A percentile compares a stretch with the other conserved stretches of the same genome.
Conservation (phyloP, 2,329 filamentous ascomycete genomes). For the Bipolaris victoriae region DNA sequence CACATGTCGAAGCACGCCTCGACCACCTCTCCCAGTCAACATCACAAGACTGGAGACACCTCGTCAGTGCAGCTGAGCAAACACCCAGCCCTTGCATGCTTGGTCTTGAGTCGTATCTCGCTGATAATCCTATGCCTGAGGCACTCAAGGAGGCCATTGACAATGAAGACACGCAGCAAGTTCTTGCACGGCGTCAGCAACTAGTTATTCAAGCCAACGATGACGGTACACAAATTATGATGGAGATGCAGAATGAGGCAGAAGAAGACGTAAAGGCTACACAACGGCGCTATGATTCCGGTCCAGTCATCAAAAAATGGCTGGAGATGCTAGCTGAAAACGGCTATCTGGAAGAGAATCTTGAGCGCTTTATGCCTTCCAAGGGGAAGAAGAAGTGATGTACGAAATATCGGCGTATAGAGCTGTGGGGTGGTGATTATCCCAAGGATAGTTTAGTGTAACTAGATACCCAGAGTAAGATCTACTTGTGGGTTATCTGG, state of each 20-base stretch:
- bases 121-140: constrained; percentile 18
- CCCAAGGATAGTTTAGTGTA: background rate
- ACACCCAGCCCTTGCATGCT: constrained; percentile 24
- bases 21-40: constrained; percentile 29
- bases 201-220: constrained; percentile 32
- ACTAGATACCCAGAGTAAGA: background rate
- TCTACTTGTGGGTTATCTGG: background rate
- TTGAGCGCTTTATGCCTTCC: constrained; percentile 29
- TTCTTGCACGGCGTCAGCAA: constrained; percentile 27
- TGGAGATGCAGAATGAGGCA: constrained; percentile 55
- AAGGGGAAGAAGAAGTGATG: constrained; percentile 5
- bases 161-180: constrained; percentile 22
- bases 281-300: constrained; percentile 70
- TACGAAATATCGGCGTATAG: too few relatives aligned
- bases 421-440: background rate
- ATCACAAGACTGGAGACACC: constrained; percentile 53
- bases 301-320: constrained; percentile 71
- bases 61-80: constrained; percentile 40
- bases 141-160: constrained; percentile 25
- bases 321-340: constrained; percentile 71
- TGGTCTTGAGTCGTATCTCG: constrained; percentile 23
- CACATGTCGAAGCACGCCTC: constrained; percentile 51
- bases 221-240: constrained; percentile 51
- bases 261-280: constrained; percentile 61
- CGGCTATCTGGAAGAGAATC: constrained; percentile 58